Percentiles rank a stretch among this genome's conserved stretches.
Evolutionary conservation across 2,329 filamentous ascomycete species (phyloP).

Genomic region (Trichoderma asperellum): DNA sequence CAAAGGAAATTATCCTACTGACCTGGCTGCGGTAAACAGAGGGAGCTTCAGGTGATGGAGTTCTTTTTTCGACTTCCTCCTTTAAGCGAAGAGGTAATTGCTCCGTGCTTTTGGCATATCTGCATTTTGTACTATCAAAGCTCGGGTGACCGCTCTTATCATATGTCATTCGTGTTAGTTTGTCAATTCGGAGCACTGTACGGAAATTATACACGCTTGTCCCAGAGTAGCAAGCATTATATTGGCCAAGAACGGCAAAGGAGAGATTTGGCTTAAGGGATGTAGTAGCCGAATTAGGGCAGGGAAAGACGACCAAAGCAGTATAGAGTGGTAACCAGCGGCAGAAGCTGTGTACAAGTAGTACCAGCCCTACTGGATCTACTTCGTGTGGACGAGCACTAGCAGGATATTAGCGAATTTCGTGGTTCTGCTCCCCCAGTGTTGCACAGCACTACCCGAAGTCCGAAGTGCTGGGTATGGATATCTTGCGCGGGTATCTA

Average conservation of each 20-base stretch:
- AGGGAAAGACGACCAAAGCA: not conserved
- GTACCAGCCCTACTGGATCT: not conserved
- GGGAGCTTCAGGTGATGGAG: not conserved
- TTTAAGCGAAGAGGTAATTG: not conserved
- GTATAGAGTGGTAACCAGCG: not conserved
- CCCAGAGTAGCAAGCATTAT: not conserved
- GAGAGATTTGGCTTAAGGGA: not conserved
- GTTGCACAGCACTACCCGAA: not conserved
- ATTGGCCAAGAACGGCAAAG: not conserved
- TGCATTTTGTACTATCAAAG: not conserved
- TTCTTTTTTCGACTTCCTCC: not conserved
- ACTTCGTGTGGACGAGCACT: not conserved
- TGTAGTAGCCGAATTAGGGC: not conserved
- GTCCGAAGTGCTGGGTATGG: not conserved
- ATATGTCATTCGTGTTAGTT: slow-evolving; percentile 7
- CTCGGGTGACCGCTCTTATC: not conserved
- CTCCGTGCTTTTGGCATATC: not conserved
- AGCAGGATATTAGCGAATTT: not conserved
- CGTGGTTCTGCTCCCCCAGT: not conserved
- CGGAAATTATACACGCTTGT: slow-evolving; percentile 14
- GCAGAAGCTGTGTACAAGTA: not conserved
- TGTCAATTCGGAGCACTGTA: not conserved
- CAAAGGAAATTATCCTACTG: not conserved
- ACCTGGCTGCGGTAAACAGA: not conserved
- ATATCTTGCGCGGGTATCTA: not conserved